These are phyloP conservation scores for Podospora sp. DNA, from an alignment of 495 filamentous ascomycete species.

Conservation along the genomic window DNA sequence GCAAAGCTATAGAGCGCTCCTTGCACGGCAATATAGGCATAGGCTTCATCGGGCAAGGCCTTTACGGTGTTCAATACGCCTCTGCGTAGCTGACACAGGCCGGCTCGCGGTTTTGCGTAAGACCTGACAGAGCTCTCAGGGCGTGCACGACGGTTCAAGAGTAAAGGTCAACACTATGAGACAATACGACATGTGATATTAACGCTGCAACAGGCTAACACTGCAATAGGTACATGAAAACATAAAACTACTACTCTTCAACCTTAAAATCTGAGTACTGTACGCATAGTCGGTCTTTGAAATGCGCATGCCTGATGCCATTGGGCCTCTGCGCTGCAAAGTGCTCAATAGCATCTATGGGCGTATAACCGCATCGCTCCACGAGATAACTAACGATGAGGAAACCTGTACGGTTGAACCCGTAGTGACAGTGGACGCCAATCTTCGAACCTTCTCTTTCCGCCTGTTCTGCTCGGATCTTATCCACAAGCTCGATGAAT, in stretches of 20 bases:
- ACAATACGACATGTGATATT: no score
- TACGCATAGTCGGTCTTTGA: conserved; percentile 82
- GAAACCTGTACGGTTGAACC: conserved; percentile 89
- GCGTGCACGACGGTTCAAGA: no score
- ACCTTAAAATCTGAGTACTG: conserved; percentile 57
- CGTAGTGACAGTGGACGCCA: conserved; percentile 94
- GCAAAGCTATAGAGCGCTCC: no score
- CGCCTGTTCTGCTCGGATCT: conserved; percentile 57
- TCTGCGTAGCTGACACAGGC: no score
- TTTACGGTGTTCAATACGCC: no score
- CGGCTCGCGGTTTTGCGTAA: no score
- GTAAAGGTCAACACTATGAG: no score
- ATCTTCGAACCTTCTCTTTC: conserved; percentile 52
- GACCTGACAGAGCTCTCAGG: no score
- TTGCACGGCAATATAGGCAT: no score
- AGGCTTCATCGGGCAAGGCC: no score
- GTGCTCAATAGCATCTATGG: conserved; percentile 78
- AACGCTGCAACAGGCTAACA: no score
- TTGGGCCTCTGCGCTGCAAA: conserved; percentile 75
- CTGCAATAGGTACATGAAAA: no score
- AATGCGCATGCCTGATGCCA: conserved; percentile 88
- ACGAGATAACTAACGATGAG: conserved; percentile 91
- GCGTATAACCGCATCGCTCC: conserved; percentile 70
- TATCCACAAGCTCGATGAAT: conserved; percentile 80
- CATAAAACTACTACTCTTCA: not conserved